Conservation (phyloP, 495 filamentous ascomycete genomes). For the Neurospora sp. region DNA sequence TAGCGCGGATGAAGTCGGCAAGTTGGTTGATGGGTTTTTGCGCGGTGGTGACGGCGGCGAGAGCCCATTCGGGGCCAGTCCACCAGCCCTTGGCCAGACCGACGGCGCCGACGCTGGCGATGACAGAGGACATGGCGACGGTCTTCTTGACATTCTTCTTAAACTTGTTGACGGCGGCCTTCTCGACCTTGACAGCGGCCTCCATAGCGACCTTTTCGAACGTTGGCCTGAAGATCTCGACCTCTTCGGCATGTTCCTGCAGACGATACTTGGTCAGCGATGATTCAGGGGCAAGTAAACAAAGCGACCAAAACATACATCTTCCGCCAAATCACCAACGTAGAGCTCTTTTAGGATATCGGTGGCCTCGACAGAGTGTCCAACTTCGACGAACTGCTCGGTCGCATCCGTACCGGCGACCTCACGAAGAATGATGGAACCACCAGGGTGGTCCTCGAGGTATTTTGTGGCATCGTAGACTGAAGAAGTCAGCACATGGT, state of each 20-base stretch:
- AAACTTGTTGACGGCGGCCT: background rate
- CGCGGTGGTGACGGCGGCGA: background rate
- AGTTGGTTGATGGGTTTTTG: background rate
- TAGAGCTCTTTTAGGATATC: constrained; percentile 18
- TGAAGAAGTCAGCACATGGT: constrained; percentile 8
- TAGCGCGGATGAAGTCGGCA: background rate
- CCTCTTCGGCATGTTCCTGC: constrained; percentile 4
- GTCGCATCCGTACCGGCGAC: constrained; percentile 50
- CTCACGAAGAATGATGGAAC: constrained; percentile 42
- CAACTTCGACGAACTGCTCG: constrained; percentile 46
- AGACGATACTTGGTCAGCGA: background rate
- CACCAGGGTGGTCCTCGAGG: constrained; percentile 51
- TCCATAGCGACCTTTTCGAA: constrained; percentile 4
- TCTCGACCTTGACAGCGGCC: constrained; percentile 10
- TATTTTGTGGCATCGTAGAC: constrained; percentile 53
- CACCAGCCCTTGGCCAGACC: constrained; percentile 5
- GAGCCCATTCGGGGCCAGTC: background rate
- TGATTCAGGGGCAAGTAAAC: background rate
- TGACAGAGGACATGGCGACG: constrained; percentile 15
- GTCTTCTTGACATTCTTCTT: constrained; percentile 27
- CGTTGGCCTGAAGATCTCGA: constrained; percentile 8
- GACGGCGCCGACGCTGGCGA: constrained; percentile 13
- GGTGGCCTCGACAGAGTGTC: constrained; percentile 45
- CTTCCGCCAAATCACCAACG: constrained; percentile 18
- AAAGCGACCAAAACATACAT: background rate